Conservation (phyloP, 2,329 filamentous ascomycete species). For the Penicillium sp. region DNA sequence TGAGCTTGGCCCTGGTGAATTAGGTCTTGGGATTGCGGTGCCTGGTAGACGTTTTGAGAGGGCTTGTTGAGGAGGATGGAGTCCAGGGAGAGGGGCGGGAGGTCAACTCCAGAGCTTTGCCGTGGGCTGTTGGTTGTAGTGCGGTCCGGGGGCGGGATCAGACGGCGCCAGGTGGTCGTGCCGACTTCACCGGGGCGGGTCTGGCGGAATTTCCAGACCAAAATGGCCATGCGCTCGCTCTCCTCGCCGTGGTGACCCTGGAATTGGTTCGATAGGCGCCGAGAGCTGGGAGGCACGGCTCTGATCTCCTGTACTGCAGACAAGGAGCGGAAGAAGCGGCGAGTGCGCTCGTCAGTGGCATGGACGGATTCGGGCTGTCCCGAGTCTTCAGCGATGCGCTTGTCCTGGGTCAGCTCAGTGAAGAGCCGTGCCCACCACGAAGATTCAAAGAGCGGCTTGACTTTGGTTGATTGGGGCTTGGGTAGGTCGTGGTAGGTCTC, state of each 20-base stretch:
- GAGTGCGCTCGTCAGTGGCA: constrained; percentile 35
- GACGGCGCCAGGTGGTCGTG: constrained; percentile 45
- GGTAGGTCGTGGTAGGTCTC: constrained; percentile 35
- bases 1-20: constrained; percentile 32
- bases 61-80: constrained; percentile 35
- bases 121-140: constrained; percentile 39
- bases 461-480: constrained; percentile 37
- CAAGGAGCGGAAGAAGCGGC: constrained; percentile 41
- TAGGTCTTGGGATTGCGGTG: constrained; percentile 31
- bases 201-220: constrained; percentile 49
- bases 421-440: constrained; percentile 47
- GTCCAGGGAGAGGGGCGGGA: constrained; percentile 38
- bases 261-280: constrained; percentile 29
- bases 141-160: constrained; percentile 40
- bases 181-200: constrained; percentile 40
- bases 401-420: constrained; percentile 42
- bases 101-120: constrained; percentile 31
- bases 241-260: constrained; percentile 25
- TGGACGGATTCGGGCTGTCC: constrained; percentile 31
- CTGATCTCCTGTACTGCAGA: constrained; percentile 48
- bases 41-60: constrained; percentile 32
- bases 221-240: constrained; percentile 42
- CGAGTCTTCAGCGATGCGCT: constrained; percentile 38
- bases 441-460: constrained; percentile 45
- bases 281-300: constrained; percentile 30